phyloP scores from a whole-genome alignment of 2,329 filamentous ascomycete species.

The Penicillium glabrum region DNA sequence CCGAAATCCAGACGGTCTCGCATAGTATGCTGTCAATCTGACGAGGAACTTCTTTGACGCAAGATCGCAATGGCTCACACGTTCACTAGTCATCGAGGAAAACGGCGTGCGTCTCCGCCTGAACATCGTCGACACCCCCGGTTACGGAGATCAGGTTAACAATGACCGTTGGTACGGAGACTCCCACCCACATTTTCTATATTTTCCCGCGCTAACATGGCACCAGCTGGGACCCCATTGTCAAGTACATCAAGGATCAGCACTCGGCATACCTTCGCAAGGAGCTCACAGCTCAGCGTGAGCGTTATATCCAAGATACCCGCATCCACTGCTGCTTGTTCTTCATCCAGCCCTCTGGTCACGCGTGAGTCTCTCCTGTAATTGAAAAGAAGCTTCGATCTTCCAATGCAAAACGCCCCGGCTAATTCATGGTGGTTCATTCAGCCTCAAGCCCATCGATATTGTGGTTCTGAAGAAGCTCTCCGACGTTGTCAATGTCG shows the following conservation, averaged over 20 bases:
- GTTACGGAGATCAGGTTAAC: slow-evolving; percentile 98
- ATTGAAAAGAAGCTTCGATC: not conserved
- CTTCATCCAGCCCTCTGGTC: slow-evolving; percentile 98
- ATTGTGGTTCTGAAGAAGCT: slow-evolving; percentile 99
- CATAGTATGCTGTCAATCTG: slow-evolving; percentile 59
- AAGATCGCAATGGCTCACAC: slow-evolving; percentile 17
- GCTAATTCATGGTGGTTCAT: slow-evolving; percentile 1
- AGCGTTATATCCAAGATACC: slow-evolving; percentile 98
- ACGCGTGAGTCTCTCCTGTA: slow-evolving; percentile 58
- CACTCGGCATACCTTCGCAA: slow-evolving; percentile 99
- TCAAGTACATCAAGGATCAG: slow-evolving; percentile 99
- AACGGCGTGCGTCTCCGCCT: slow-evolving; percentile 95
- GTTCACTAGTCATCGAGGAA: slow-evolving; percentile 78
- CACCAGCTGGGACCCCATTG: slow-evolving; percentile 89
- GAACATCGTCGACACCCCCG: slow-evolving; percentile 98
- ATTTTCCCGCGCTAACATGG: slow-evolving; percentile 19
- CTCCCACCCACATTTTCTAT: not conserved
- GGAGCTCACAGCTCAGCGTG: slow-evolving; percentile 97
- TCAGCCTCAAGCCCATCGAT: slow-evolving; percentile 88
- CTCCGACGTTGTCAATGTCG: slow-evolving; percentile 97
- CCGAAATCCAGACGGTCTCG: slow-evolving; percentile 96
- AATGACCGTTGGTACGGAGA: slow-evolving; percentile 80
- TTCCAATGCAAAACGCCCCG: not conserved
- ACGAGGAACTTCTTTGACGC: not conserved
- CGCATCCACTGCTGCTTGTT: slow-evolving; percentile 99